phyloP scores from a whole-genome alignment of 1,284 basidiomycete species.

The Marasmius tenuissimus region DNA sequence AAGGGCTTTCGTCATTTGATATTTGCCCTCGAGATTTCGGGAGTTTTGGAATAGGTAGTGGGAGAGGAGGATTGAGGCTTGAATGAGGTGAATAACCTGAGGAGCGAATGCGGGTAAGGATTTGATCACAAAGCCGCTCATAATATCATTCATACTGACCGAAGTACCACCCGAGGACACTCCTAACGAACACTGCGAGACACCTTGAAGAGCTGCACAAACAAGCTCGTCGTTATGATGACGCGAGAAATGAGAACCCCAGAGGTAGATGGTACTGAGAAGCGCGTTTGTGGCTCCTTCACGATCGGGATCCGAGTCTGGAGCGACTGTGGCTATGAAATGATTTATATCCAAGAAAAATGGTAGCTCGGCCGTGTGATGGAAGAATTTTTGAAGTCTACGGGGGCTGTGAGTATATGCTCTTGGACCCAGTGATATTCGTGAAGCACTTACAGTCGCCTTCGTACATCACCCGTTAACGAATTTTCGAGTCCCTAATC shows the following conservation, averaged over 20 bases:
- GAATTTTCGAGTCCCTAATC: too few species aligned
- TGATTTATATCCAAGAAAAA: conserved; percentile 41
- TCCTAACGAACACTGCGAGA: not conserved
- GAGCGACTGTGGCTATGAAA: conserved; percentile 22
- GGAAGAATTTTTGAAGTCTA: conserved; percentile 35
- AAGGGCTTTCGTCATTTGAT: conserved; percentile 30
- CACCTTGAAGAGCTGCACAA: not conserved
- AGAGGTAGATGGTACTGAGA: not conserved
- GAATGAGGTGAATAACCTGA: conserved; percentile 31
- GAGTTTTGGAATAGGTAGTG: conserved; percentile 33
- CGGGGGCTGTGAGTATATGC: not conserved
- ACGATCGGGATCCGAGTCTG: not conserved
- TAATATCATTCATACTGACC: not conserved
- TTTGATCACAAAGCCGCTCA: not conserved
- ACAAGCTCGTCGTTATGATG: not conserved
- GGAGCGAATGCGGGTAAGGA: not conserved
- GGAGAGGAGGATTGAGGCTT: conserved; percentile 36
- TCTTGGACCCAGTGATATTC: too few species aligned
- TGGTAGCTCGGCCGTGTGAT: conserved; percentile 35
- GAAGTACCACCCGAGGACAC: not conserved
- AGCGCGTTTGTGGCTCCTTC: not conserved
- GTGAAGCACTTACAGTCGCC: not conserved
- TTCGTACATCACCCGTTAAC: not conserved
- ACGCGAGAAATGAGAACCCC: not conserved
- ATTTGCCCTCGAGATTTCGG: conserved; percentile 32